phyloP scores from a whole-genome alignment of 352 stramenopile species.

The Phytophthora pluvialis region DNA sequence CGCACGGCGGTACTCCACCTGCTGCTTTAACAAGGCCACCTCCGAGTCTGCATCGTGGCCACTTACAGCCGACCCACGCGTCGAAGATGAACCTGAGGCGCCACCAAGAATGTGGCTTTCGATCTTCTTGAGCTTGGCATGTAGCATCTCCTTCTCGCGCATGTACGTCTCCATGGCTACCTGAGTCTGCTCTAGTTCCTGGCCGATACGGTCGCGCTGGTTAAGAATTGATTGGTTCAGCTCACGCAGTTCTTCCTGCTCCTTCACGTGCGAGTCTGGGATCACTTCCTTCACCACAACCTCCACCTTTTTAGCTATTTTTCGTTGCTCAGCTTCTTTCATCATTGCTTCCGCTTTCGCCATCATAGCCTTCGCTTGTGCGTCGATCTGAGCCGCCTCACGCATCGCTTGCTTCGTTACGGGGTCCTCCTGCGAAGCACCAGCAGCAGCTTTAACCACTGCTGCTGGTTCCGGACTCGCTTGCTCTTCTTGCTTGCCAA shows the following conservation, averaged over 20 bases:
- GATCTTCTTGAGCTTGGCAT: slow-evolving; percentile 79
- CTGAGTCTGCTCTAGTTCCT: slow-evolving; percentile 78
- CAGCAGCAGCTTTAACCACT: not conserved
- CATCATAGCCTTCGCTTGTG: slow-evolving; percentile 82
- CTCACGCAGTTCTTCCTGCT: slow-evolving; percentile 67
- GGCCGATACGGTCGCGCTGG: slow-evolving; percentile 75
- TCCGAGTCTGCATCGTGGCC: slow-evolving; percentile 58
- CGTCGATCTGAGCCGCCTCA: slow-evolving; percentile 62
- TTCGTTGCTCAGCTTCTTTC: slow-evolving; percentile 53
- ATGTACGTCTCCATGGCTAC: slow-evolving; percentile 69
- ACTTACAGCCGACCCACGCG: slow-evolving; percentile 6
- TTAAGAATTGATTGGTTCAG: slow-evolving; percentile 69
- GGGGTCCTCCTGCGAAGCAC: slow-evolving; percentile 33
- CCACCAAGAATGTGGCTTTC: slow-evolving; percentile 80
- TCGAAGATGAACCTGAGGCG: slow-evolving; percentile 30
- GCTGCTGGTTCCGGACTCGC: not conserved
- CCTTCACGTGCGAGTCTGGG: slow-evolving; percentile 66
- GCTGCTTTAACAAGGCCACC: slow-evolving; percentile 76
- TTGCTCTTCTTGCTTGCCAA: slow-evolving; percentile 29
- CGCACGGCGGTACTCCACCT: slow-evolving; percentile 78
- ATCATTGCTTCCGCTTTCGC: slow-evolving; percentile 70
- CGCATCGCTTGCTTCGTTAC: slow-evolving; percentile 51
- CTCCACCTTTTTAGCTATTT: slow-evolving; percentile 52
- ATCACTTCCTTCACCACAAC: slow-evolving; percentile 85
- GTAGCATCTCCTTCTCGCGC: slow-evolving; percentile 66